These are phyloP conservation scores for Globisporangium uncinulatum DNA, from an alignment of 352 stramenopile species.

Conservation along the genomic window DNA sequence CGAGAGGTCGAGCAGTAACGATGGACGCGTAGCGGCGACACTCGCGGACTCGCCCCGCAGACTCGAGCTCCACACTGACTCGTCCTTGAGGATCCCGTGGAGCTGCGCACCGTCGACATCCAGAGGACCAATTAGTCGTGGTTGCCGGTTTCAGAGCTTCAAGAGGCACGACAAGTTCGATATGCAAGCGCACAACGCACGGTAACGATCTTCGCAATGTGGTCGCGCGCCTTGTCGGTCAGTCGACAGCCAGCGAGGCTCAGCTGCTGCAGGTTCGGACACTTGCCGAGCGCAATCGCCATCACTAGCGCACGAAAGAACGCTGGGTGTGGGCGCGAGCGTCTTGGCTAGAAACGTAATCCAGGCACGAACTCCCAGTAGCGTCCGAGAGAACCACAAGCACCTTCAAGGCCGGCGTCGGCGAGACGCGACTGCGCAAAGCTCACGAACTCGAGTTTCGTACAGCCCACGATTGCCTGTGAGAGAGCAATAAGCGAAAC, in stretches of 20 bases:
- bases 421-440: slow-evolving; percentile 12
- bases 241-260: slow-evolving; percentile 37
- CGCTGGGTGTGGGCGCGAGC: too few species aligned
- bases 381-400: background rate
- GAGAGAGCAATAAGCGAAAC: too few species aligned
- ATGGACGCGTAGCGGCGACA: slow-evolving; percentile 5
- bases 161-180: too few species aligned
- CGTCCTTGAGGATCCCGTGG: slow-evolving; percentile 44
- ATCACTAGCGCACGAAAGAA: slow-evolving; percentile 17
- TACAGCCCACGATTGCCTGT: slow-evolving; percentile 24
- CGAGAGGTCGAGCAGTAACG: slow-evolving; percentile 40
- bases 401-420: slow-evolving; percentile 14
- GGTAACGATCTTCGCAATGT: slow-evolving; percentile 57
- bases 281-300: slow-evolving; percentile 34
- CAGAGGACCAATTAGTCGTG: too few species aligned
- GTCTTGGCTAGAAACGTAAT: too few species aligned
- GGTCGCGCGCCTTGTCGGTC: slow-evolving; percentile 41
- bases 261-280: slow-evolving; percentile 30
- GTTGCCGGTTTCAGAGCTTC: too few species aligned
- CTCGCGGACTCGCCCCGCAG: slow-evolving; percentile 25
- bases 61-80: slow-evolving; percentile 50
- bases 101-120: slow-evolving; percentile 19
- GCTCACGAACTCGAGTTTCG: slow-evolving; percentile 14
- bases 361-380: background rate
- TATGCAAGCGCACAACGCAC: slow-evolving; percentile 11